Base-by-base conservation (phyloP, 768 basidiomycete genomes). In the Boletus rufocinnamomeus region DNA sequence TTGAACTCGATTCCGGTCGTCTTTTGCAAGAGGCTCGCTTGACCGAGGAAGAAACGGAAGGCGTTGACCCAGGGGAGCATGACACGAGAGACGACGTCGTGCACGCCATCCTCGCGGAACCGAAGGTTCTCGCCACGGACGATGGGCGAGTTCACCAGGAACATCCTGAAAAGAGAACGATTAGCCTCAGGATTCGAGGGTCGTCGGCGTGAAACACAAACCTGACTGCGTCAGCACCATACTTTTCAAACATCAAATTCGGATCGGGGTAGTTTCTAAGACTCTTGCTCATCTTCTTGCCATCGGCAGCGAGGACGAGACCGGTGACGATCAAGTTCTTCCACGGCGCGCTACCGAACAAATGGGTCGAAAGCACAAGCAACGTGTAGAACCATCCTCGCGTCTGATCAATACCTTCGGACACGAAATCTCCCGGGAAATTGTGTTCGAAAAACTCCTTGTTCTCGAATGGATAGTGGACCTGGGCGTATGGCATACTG, bases 231-330 rank as follows among this genome's bases (percentile, higher is more conserved):
- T 99, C 97, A 25, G 95, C 96, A 48, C 97, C 96, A 73, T 93
- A 98, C 63, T 85, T 84, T 70, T 94, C 81, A 60, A 99, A 87
- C 72, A 98, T 83, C 52, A 94, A 64, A 72, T 86, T 93, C 9
- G 97, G 97, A 72, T 99, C 97, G 27, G 97, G 95, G 73, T 95
- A 99, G 75, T 99, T 99, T 74, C 87, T 87, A 58, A 95, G 76
- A 74, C 92, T 95, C 77, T 99, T 99, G 77, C 92, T 95, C 97
- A 99, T 99, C 80, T 99, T 99, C 82, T 95, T 97, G 54, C 97
- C 97, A 66, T 99, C 95, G 2, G 88, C 88, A 47, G 96, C 97
- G 50, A 99, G 87, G 35, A 99, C 94, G 54, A 98, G 86, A 62
- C 97, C 97, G 38, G 89, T 93, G 46, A 95, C 93, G 61, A 98